These are phyloP conservation scores for Botrytis porri DNA, from an alignment of 2,329 filamentous ascomycete species.

Conservation along the genomic window DNA sequence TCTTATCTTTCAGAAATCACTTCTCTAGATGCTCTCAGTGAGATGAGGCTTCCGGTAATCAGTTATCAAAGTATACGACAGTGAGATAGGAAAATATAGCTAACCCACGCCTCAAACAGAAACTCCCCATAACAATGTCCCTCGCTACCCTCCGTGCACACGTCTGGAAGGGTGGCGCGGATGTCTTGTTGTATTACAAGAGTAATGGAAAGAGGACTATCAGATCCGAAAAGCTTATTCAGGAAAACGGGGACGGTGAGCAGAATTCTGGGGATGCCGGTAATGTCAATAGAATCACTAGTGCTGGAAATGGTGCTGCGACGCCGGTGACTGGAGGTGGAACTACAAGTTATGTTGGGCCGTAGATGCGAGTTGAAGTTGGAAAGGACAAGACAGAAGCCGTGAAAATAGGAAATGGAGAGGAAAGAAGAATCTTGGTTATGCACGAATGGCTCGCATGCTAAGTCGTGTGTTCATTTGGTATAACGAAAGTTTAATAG, in stretches of 20 bases:
- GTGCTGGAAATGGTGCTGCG: not conserved
- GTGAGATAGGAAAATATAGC: not conserved
- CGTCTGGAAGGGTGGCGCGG: constrained; percentile 92
- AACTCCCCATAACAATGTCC: constrained; percentile 77
- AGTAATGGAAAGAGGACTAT: constrained; percentile 66
- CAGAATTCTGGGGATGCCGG: not conserved
- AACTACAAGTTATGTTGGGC: not conserved
- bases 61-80: not conserved
- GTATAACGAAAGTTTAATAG: not conserved
- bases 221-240: constrained; percentile 22
- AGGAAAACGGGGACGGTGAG: not conserved
- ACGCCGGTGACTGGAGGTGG: not conserved
- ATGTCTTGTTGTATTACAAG: constrained; percentile 88
- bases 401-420: not conserved
- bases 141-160: constrained; percentile 90
- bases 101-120: constrained; percentile 26
- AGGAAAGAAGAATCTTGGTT: not conserved
- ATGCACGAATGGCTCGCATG: not conserved
- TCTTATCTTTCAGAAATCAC: not conserved
- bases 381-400: not conserved
- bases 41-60: too few species aligned
- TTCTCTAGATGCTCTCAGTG: not conserved
- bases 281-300: not conserved
- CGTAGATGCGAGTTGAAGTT: not conserved
- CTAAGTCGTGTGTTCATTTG: not conserved